These are phyloP conservation scores for Termitomyces sp. DNA, from an alignment of 768 basidiomycete species.

Conservation along the genomic window DNA sequence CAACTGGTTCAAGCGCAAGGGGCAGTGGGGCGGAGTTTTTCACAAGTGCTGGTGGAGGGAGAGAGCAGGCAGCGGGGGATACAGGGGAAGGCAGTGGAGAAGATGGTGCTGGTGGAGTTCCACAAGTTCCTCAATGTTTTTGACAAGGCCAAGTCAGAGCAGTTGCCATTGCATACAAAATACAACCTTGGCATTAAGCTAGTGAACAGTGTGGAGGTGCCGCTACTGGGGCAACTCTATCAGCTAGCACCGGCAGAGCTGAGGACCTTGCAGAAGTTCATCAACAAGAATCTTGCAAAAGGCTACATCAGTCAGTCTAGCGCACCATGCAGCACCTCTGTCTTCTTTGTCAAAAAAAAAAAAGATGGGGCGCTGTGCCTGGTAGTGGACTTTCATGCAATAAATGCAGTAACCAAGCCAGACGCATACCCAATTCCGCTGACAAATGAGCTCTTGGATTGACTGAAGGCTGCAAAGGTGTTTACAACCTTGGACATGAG, in stretches of 20 bases:
- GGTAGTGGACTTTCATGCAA: no score
- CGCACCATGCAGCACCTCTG: no score
- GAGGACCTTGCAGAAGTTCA: no score
- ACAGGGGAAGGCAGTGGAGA: background rate
- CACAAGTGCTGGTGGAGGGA: background rate
- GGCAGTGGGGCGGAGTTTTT: background rate
- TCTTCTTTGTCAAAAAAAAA: no score
- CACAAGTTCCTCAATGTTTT: background rate
- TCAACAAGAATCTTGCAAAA: no score
- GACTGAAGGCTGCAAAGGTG: no score
- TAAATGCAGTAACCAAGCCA: no score
- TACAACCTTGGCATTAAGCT: background rate
- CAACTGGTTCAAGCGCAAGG: background rate
- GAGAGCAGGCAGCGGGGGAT: background rate
- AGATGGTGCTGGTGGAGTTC: background rate
- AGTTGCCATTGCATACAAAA: background rate
- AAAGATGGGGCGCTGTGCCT: no score
- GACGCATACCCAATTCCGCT: no score
- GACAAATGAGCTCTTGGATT: no score
- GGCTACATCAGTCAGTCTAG: no score
- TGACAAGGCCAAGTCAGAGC: background rate
- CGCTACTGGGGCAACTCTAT: background rate
- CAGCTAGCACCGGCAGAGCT: background rate
- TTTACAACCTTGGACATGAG: no score
- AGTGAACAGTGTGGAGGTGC: background rate